These are phyloP conservation scores for Trypanosoma conorhini DNA, from an alignment of 208 protist genomes.

Conservation along the genomic window DNA sequence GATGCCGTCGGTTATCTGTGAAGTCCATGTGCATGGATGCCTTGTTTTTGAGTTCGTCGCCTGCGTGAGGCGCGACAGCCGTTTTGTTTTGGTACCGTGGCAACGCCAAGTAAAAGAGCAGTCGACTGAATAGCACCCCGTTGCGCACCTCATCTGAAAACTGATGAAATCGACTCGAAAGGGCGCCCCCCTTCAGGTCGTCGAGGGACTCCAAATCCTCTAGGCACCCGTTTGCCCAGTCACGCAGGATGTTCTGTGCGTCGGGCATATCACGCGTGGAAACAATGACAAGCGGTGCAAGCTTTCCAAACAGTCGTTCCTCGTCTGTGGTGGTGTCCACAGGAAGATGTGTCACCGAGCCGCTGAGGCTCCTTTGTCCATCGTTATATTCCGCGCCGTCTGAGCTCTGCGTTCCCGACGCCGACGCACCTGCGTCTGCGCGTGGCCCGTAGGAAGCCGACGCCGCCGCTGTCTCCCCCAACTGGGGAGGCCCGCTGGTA, in stretches of 20 bases:
- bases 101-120: constrained; percentile 88
- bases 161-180: constrained; percentile 62
- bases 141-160: constrained; percentile 86
- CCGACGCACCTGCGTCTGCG: neutral
- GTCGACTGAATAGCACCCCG: constrained; percentile 77
- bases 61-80: constrained; percentile 11
- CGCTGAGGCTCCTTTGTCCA: neutral
- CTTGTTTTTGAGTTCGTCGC: neutral
- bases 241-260: constrained; percentile 72
- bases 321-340: constrained; percentile 39
- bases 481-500: neutral
- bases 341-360: neutral
- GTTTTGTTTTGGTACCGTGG: constrained; percentile 74
- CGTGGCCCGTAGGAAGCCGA: neutral
- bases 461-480: neutral
- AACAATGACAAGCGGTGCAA: constrained; percentile 80
- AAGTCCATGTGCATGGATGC: constrained; percentile 24
- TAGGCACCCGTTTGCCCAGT: constrained; percentile 89
- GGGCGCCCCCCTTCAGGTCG: constrained; percentile 69
- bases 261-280: constrained; percentile 70
- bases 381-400: neutral
- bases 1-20: constrained; percentile 55
- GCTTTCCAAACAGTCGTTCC: constrained; percentile 74
- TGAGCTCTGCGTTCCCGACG: neutral
- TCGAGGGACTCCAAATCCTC: constrained; percentile 83